Conservation (phyloP, 495 filamentous ascomycete species). For the Cairneyella variabilis region DNA sequence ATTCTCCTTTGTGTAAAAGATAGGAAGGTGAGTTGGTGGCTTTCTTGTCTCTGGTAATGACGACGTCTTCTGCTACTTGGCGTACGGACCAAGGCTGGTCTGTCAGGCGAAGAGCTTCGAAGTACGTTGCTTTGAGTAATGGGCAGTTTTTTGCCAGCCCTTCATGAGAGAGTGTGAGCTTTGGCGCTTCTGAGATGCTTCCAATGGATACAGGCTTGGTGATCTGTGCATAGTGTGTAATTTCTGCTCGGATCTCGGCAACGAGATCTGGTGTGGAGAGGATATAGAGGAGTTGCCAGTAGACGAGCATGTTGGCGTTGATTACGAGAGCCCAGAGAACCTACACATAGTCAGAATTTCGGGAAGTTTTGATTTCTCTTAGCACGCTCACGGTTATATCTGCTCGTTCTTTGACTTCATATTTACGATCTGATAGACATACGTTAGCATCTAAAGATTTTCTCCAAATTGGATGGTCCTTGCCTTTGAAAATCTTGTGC, state of each 20-base stretch:
- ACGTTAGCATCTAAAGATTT: background rate
- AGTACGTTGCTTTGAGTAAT: slow-evolving; percentile 48
- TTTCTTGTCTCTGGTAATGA: slow-evolving; percentile 6
- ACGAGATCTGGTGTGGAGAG: slow-evolving; percentile 42
- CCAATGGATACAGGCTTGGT: slow-evolving; percentile 44
- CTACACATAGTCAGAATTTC: slow-evolving; percentile 4
- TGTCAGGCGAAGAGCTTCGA: slow-evolving; percentile 52
- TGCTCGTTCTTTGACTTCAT: slow-evolving; percentile 22
- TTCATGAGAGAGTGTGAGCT: slow-evolving; percentile 42
- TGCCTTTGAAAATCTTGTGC: slow-evolving; percentile 26
- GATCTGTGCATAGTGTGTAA: slow-evolving; percentile 40
- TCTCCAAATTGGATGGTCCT: background rate
- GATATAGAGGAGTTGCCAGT: slow-evolving; percentile 55
- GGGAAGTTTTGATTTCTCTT: background rate
- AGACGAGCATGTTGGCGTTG: slow-evolving; percentile 46
- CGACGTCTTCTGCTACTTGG: slow-evolving; percentile 14
- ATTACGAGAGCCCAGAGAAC: slow-evolving; percentile 52
- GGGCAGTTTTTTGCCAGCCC: slow-evolving; percentile 44
- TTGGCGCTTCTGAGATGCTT: slow-evolving; percentile 50
- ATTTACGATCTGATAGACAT: slow-evolving; percentile 5
- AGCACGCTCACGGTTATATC: slow-evolving; percentile 20
- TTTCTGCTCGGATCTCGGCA: slow-evolving; percentile 49
- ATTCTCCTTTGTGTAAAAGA: slow-evolving; percentile 44
- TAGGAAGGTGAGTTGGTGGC: slow-evolving; percentile 26
- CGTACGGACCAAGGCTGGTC: slow-evolving; percentile 38